phyloP scores from a whole-genome alignment of 2,329 filamentous ascomycete species.

The Lasiodiplodia theobromae region DNA sequence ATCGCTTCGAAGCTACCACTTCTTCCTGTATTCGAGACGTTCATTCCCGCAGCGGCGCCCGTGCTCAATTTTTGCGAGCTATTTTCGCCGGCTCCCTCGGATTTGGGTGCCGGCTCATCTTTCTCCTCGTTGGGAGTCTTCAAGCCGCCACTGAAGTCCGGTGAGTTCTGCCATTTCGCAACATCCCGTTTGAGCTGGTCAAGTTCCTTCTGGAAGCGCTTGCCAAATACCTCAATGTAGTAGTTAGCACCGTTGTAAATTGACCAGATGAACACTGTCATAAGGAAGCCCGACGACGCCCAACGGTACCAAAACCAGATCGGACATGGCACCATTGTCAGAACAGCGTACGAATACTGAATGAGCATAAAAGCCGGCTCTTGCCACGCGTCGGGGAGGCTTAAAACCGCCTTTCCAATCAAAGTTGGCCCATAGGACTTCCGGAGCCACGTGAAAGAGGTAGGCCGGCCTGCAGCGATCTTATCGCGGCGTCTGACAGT shows the following conservation, averaged over 20 bases:
- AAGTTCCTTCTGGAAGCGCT: conserved; percentile 93
- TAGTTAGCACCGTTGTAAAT: conserved; percentile 97
- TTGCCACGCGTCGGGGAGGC: conserved; percentile 76
- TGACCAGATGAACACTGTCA: conserved; percentile 88
- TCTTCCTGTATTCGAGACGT: conserved; percentile 27
- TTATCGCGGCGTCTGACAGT: conserved; percentile 93
- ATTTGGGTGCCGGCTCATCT: neutral
- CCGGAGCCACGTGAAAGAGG: conserved; percentile 96
- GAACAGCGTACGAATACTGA: conserved; percentile 86
- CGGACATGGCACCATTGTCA: conserved; percentile 94
- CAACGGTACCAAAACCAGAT: conserved; percentile 92
- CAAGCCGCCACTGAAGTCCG: conserved; percentile 13
- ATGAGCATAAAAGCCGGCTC: conserved; percentile 95
- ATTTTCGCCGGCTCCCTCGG: conserved; percentile 15
- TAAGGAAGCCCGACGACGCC: conserved; percentile 78
- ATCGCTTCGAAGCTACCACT: conserved; percentile 60
- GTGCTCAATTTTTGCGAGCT: conserved; percentile 25
- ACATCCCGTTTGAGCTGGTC: conserved; percentile 90
- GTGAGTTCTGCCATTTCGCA: conserved; percentile 76
- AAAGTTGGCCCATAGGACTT: conserved; percentile 88
- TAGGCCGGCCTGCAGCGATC: conserved; percentile 93
- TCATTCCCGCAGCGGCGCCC: conserved; percentile 16
- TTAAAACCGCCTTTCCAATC: conserved; percentile 85
- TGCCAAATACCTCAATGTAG: conserved; percentile 98
- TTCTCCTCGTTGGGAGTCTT: conserved; percentile 26